These are phyloP conservation scores for Gossypium schwendimanii DNA, from an alignment of 441 rosid species.

Conservation along the genomic window DNA sequence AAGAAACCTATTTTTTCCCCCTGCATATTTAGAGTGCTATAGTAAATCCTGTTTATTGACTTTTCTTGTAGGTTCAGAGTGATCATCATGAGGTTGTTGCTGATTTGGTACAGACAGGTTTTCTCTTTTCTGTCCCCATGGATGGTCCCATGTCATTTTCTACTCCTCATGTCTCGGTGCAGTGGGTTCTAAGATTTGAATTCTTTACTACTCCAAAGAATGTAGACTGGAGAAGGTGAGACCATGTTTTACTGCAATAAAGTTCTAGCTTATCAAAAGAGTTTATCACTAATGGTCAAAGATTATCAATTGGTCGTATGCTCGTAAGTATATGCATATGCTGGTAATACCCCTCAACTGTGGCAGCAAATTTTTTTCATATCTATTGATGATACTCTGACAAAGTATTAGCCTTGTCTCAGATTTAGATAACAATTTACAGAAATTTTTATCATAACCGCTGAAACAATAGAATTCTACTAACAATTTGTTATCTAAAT, in stretches of 20 bases:
- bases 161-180: conserved; percentile 72
- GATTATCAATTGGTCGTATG: conserved; percentile 1
- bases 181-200: conserved; percentile 90
- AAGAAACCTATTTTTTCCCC: background rate
- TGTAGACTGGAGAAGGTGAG: conserved; percentile 77
- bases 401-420: background rate
- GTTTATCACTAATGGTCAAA: background rate
- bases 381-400: background rate
- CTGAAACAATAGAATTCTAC: too few species aligned
- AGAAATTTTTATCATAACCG: too few species aligned
- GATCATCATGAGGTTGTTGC: conserved; percentile 95
- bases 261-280: background rate
- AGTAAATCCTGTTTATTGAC: background rate
- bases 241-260: background rate
- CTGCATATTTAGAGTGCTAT: background rate
- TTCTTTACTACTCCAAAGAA: conserved; percentile 74
- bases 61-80: conserved; percentile 65
- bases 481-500: background rate
- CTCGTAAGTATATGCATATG: background rate
- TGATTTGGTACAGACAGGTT: conserved; percentile 92
- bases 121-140: conserved; percentile 83
- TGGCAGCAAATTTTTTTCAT: background rate
- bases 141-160: conserved; percentile 98
- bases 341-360: background rate
- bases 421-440: too few species aligned